These are phyloP conservation scores for Butyriboletus appendiculatus DNA, from an alignment of 1,284 basidiomycete genomes.

Conservation along the genomic window DNA sequence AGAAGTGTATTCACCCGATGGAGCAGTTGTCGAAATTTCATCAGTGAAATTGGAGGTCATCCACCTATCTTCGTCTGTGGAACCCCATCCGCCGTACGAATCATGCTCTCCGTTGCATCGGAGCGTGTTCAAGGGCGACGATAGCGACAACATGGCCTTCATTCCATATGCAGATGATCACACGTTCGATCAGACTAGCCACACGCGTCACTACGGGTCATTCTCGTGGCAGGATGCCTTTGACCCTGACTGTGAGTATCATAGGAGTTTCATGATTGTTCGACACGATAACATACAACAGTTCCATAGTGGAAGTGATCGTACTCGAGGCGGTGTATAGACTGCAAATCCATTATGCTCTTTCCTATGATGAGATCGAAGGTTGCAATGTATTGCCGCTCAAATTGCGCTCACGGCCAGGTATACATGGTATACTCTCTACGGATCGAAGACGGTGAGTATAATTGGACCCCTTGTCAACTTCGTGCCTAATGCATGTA, in stretches of 20 bases:
- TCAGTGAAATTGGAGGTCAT: constrained; percentile 20
- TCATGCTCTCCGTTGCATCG: constrained; percentile 47
- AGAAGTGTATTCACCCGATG: constrained; percentile 17
- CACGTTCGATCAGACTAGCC: constrained; percentile 42
- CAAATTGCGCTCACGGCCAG: constrained; percentile 29
- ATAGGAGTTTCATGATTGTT: not conserved
- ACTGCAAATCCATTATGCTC: constrained; percentile 36
- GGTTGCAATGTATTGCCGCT: constrained; percentile 43
- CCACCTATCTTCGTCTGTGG: constrained; percentile 14
- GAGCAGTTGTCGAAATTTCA: constrained; percentile 10
- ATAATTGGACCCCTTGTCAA: not conserved
- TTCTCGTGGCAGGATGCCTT: constrained; percentile 48
- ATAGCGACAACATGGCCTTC: constrained; percentile 54
- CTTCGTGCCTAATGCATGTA: constrained; percentile 1
- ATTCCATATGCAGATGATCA: constrained; percentile 60
- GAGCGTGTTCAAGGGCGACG: constrained; percentile 56
- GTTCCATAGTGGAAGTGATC: constrained; percentile 46
- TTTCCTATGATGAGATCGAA: constrained; percentile 46
- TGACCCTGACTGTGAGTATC: constrained; percentile 52
- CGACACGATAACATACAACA: constrained; percentile 15
- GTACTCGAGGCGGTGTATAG: constrained; percentile 44
- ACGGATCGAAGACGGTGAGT: constrained; percentile 39
- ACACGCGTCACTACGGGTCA: constrained; percentile 43
- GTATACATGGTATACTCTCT: constrained; percentile 34
- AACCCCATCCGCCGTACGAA: constrained; percentile 47